Conservation (phyloP, 352 stramenopile genomes). For the Pythium rishiriense region DNA sequence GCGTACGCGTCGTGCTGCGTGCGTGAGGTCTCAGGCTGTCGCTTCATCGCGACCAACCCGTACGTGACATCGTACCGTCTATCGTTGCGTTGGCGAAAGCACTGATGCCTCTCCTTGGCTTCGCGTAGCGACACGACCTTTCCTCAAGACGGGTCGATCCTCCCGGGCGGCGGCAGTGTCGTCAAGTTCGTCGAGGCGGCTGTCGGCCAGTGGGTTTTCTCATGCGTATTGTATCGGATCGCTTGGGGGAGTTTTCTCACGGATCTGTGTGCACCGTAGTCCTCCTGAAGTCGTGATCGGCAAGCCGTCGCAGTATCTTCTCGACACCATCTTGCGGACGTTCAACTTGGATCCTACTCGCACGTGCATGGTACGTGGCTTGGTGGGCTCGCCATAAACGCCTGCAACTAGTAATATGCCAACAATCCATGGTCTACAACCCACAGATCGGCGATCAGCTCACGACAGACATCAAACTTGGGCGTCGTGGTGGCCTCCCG, state of each 20-base stretch:
- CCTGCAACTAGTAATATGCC: no score
- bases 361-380: slow-evolving; percentile 81
- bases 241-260: not conserved
- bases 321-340: slow-evolving; percentile 72
- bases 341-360: slow-evolving; percentile 66
- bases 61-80: slow-evolving; percentile 35
- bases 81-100: no score
- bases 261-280: slow-evolving; percentile 19
- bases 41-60: slow-evolving; percentile 85
- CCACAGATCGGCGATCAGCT: slow-evolving; percentile 73
- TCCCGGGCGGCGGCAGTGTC: slow-evolving; percentile 69
- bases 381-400: no score
- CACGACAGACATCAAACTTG: slow-evolving; percentile 85
- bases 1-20: slow-evolving; percentile 78
- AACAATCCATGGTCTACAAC: no score
- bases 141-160: slow-evolving; percentile 68
- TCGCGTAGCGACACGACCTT: slow-evolving; percentile 77
- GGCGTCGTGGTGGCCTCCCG: slow-evolving; percentile 60
- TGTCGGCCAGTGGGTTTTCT: slow-evolving; percentile 53
- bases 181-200: slow-evolving; percentile 69
- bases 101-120: no score
- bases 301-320: slow-evolving; percentile 82
- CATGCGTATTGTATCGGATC: not conserved
- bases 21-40: slow-evolving; percentile 67
- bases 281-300: slow-evolving; percentile 71